Percentiles rank a stretch among this genome's conserved stretches.
phyloP scores from a whole-genome alignment of 768 basidiomycete species.

The Hygrocybe coccinea region DNA sequence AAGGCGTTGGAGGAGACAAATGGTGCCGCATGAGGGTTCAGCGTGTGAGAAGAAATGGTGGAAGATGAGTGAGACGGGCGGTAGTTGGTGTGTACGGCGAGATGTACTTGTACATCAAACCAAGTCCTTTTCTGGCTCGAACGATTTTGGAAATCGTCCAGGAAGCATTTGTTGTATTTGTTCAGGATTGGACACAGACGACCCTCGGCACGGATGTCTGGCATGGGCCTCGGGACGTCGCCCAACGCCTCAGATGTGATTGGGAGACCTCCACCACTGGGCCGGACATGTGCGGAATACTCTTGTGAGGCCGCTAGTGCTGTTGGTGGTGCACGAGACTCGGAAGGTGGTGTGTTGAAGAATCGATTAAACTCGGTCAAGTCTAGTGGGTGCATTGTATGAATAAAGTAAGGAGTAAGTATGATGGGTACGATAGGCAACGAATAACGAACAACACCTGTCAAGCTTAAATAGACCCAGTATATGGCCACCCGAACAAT shows the following conservation, averaged over 20 bases:
- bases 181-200: background rate
- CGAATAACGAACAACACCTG: too few species aligned
- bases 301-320: background rate
- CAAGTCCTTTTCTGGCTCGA: background rate
- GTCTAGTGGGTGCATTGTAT: background rate
- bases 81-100: background rate
- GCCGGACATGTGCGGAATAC: background rate
- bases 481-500: too few species aligned
- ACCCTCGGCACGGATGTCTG: background rate
- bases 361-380: background rate
- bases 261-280: too few species aligned
- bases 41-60: background rate
- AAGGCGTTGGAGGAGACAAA: background rate
- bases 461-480: too few species aligned
- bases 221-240: background rate
- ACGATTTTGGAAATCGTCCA: background rate
- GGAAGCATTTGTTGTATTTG: background rate
- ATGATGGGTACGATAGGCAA: too few species aligned
- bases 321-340: background rate
- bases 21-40: slow-evolving; percentile 4
- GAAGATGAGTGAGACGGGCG: background rate
- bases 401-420: background rate
- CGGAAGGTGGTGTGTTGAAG: background rate
- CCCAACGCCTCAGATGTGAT: background rate
- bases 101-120: background rate